Conservation (phyloP, 352 stramenopile species). For the Pythium aquatile region DNA sequence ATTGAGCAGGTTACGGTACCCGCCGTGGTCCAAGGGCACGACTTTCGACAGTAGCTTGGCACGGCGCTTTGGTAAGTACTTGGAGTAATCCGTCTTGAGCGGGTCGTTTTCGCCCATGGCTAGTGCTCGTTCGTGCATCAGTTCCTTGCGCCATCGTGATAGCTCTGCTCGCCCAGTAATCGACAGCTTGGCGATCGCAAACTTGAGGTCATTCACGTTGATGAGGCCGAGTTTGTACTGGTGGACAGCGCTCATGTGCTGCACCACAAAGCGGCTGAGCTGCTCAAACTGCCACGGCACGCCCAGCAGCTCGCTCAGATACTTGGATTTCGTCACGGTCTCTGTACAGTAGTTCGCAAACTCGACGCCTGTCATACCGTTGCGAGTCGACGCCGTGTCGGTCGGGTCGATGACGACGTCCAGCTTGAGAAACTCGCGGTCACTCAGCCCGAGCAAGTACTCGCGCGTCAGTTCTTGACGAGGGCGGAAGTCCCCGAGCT, state of each 20-base stretch:
- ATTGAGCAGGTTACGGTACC: conserved; percentile 83
- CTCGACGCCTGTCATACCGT: conserved; percentile 79
- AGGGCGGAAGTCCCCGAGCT: conserved; percentile 56
- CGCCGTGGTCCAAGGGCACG: conserved; percentile 85
- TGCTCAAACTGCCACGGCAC: conserved; percentile 75
- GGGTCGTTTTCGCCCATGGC: conserved; percentile 91
- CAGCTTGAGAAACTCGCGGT: conserved; percentile 68
- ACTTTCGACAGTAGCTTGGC: conserved; percentile 81
- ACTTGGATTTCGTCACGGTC: conserved; percentile 58
- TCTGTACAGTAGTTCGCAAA: conserved; percentile 66
- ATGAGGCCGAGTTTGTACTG: conserved; percentile 88
- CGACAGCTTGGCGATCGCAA: conserved; percentile 54
- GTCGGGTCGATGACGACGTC: conserved; percentile 25
- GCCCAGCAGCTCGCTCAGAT: conserved; percentile 60
- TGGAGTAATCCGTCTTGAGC: conserved; percentile 91
- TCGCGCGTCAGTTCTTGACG: conserved; percentile 36
- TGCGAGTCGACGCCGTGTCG: conserved; percentile 11
- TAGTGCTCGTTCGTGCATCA: conserved; percentile 86
- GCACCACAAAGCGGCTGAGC: conserved; percentile 80
- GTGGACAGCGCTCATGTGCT: conserved; percentile 82
- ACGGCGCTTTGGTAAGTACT: conserved; percentile 79
- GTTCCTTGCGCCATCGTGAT: conserved; percentile 58
- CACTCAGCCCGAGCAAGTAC: conserved; percentile 41
- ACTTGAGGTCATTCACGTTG: conserved; percentile 89
- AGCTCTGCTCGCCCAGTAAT: conserved; percentile 53